A percentile compares a stretch with the other conserved stretches of the same genome.
Evolutionary conservation across 2,329 filamentous ascomycete species (phyloP).

Genomic region (Metarhizium album): DNA sequence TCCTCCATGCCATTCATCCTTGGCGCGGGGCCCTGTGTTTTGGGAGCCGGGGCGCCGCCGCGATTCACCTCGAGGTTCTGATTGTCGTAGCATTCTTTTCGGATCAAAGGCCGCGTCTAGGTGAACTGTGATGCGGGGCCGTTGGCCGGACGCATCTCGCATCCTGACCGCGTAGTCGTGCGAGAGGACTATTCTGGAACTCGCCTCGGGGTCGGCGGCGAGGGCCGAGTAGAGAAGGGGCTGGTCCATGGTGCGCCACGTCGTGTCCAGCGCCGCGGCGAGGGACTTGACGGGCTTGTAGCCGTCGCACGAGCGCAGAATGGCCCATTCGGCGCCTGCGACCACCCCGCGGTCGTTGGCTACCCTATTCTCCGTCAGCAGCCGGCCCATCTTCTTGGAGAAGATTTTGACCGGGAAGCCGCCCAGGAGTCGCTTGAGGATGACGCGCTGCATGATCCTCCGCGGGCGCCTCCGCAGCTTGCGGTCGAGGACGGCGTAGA

Average conservation of each 20-base stretch:
- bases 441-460: conserved; percentile 13
- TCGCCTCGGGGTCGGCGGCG: neutral
- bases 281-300: conserved; percentile 20
- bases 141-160: neutral
- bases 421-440: conserved; percentile 15
- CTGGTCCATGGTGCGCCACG: conserved; percentile 17
- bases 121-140: neutral
- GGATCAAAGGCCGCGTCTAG: conserved; percentile 5
- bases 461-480: conserved; percentile 17
- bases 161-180: conserved; percentile 8
- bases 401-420: conserved; percentile 19
- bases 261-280: conserved; percentile 14
- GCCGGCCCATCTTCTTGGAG: conserved; percentile 14
- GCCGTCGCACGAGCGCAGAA: conserved; percentile 18
- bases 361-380: conserved; percentile 12
- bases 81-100: conserved; percentile 1
- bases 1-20: neutral
- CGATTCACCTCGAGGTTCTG: neutral
- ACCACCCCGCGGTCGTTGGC: conserved; percentile 8
- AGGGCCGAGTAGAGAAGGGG: neutral
- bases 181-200: neutral
- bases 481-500: conserved; percentile 22
- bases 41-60: no score
- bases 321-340: conserved; percentile 19
- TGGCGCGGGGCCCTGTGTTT: neutral